A percentile compares a stretch with the other conserved stretches of the same genome.
Evolutionary conservation across 2,329 filamentous ascomycete genomes (phyloP).

Genomic region (Diaporthe sp.): DNA sequence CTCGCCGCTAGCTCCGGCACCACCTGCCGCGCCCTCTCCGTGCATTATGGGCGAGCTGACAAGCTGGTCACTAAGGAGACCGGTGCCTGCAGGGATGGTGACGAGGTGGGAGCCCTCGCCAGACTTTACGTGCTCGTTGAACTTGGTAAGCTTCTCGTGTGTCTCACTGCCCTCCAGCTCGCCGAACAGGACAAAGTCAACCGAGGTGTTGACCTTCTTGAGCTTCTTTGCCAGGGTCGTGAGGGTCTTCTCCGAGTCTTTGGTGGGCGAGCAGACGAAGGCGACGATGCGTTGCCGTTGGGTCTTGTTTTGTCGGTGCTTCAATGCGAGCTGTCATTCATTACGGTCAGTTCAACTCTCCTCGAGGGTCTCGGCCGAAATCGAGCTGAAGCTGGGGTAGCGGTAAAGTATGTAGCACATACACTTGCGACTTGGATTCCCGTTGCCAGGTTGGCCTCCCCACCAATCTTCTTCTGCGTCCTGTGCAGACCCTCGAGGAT

Average conservation of each 20-base stretch:
- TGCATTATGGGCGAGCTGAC: constrained; percentile 91
- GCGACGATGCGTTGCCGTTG: constrained; percentile 97
- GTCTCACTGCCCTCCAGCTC: constrained; percentile 91
- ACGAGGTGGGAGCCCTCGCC: constrained; percentile 93
- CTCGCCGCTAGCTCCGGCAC: constrained; percentile 68
- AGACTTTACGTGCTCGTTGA: constrained; percentile 93
- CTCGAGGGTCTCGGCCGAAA: constrained; percentile 42
- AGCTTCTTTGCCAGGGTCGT: constrained; percentile 95
- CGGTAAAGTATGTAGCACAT: constrained; percentile 55
- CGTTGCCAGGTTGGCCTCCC: constrained; percentile 88
- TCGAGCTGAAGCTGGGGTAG: neutral
- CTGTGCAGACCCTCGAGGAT: constrained; percentile 92
- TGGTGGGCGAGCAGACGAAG: constrained; percentile 93
- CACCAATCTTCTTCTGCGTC: constrained; percentile 91
- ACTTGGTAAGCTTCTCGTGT: constrained; percentile 91
- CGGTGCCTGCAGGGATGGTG: constrained; percentile 90
- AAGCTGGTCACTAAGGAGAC: constrained; percentile 92
- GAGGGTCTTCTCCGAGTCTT: constrained; percentile 90
- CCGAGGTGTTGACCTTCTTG: constrained; percentile 96
- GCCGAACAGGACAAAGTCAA: constrained; percentile 96
- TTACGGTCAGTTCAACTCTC: neutral
- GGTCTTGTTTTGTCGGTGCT: constrained; percentile 97
- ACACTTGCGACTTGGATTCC: constrained; percentile 96
- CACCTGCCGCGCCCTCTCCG: constrained; percentile 80
- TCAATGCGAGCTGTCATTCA: constrained; percentile 82